Conservation (phyloP, 2,329 filamentous ascomycete species). For the Phialophora verrucosa region DNA sequence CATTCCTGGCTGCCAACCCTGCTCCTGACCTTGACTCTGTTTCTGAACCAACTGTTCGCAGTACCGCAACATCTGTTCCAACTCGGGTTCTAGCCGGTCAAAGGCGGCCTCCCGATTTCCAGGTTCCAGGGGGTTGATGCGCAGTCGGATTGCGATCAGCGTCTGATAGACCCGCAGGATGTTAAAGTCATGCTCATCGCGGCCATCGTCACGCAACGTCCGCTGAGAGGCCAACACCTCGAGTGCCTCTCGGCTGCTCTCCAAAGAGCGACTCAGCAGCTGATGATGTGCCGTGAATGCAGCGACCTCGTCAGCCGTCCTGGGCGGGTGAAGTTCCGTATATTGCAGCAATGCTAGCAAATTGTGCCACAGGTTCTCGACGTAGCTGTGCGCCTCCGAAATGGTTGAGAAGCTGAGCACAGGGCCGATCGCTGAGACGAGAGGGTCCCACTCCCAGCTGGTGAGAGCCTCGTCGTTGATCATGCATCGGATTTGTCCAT, state of each 20-base stretch:
- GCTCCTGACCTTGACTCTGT: not conserved
- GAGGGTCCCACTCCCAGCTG: conserved; percentile 12
- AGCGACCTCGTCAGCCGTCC: conserved; percentile 18
- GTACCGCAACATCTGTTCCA: conserved; percentile 21
- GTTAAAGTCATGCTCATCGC: conserved; percentile 2
- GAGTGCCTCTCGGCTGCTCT: conserved; percentile 15
- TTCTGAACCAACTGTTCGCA: conserved; percentile 15
- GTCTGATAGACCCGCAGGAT: conserved; percentile 25
- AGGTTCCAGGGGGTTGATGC: conserved; percentile 16
- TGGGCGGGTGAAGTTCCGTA: conserved; percentile 15
- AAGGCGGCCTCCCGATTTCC: conserved; percentile 17
- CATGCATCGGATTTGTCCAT: conserved; percentile 27
- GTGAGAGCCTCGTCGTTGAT: conserved; percentile 27
- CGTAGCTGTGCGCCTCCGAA: conserved; percentile 24
- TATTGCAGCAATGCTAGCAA: conserved; percentile 21
- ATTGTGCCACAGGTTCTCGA: conserved; percentile 25
- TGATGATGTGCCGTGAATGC: conserved; percentile 2
- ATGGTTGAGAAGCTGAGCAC: conserved; percentile 12
- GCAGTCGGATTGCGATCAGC: conserved; percentile 19
- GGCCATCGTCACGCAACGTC: not conserved
- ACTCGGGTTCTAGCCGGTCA: conserved; percentile 15
- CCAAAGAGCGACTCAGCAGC: conserved; percentile 9
- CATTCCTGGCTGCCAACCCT: not conserved
- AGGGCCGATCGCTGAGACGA: conserved; percentile 15
- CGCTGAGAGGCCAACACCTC: conserved; percentile 16